Evolutionary conservation across 2,329 filamentous ascomycete species (phyloP), one percentile per base, ranked within the genome.

Genomic region (Elsinoe necatrix): DNA sequence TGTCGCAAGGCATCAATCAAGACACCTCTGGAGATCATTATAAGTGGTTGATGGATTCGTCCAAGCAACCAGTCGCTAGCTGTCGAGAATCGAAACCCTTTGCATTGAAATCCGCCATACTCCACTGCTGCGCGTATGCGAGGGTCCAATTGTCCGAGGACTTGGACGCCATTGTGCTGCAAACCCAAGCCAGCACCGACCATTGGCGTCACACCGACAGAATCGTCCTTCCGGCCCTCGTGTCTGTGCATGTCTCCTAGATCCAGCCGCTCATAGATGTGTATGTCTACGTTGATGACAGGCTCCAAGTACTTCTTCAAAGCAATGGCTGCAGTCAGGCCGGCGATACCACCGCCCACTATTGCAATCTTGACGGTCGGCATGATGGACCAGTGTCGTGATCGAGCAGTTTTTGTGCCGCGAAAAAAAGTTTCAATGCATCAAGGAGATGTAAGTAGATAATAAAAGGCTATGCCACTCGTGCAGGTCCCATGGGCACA

Each of bases 301-400:
- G 54, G 41, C 14, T 21, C 27, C 9, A 45, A 16, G 20, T 56
- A 45, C 21, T 56, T 74, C 67, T 55, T 80, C 72, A 0, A 69
- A 1, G 75, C 71, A 0, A 84, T 71, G 0, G 80, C 78, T 0
- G 84, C 69, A 0, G 74, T 71, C 4, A 83, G 74, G 39, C 80
- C 80, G 5, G 72, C 68, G 20, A 76, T 69, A 37, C 75, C 75
- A 2, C 72, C 72, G n/a, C 74, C 75, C 31, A 77, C 74, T 55
- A 77, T 77, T 48, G 72, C 71, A 35, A 77, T 31, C 23, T 60
- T 25, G 18, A 52, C 37, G 16, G 18, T 16, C 3, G 31, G 9
- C 48, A 52, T 43, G 14, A 37, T 37, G 9, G 3, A 4, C 34
- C 14, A 12, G 9, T 6, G 12, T 9, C 27, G 27, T 29, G 27